Conservation (phyloP, 1,139 yeast species). For the Candida sanyaensis region DNA sequence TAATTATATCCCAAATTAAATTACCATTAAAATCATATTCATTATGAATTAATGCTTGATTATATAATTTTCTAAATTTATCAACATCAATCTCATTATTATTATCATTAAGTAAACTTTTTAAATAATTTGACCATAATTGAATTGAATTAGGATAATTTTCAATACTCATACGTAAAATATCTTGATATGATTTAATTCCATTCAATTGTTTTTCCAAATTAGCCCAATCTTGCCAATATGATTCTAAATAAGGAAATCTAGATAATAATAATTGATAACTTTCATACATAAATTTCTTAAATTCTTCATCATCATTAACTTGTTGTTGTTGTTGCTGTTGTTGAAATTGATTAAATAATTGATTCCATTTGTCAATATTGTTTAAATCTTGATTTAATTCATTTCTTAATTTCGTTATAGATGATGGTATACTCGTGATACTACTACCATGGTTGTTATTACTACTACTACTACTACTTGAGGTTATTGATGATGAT, state of each 20-base stretch:
- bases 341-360: conserved; percentile 26
- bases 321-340: conserved; percentile 27
- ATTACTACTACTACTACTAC: no score
- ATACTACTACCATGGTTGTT: no score
- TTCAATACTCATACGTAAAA: conserved; percentile 48
- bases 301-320: conserved; percentile 21
- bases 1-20: conserved; percentile 63
- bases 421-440: background rate
- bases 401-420: conserved; percentile 4
- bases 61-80: conserved; percentile 36
- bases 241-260: conserved; percentile 56
- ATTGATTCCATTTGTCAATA: conserved; percentile 32
- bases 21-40: conserved; percentile 65
- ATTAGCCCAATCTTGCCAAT: conserved; percentile 65
- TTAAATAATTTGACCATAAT: conserved; percentile 67
- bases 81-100: conserved; percentile 20
- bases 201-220: conserved; percentile 59
- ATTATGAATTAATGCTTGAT: conserved; percentile 37
- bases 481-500: background rate
- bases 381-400: conserved; percentile 23
- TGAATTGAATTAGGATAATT: conserved; percentile 58
- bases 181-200: conserved; percentile 45
- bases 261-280: conserved; percentile 40
- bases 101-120: conserved; percentile 49
- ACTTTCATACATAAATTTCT: conserved; percentile 17